Evolutionary conservation across 169 alveolate species (phyloP), one percentile per base, ranked within the genome.

Genomic region (Besnoitia besnoiti): DNA sequence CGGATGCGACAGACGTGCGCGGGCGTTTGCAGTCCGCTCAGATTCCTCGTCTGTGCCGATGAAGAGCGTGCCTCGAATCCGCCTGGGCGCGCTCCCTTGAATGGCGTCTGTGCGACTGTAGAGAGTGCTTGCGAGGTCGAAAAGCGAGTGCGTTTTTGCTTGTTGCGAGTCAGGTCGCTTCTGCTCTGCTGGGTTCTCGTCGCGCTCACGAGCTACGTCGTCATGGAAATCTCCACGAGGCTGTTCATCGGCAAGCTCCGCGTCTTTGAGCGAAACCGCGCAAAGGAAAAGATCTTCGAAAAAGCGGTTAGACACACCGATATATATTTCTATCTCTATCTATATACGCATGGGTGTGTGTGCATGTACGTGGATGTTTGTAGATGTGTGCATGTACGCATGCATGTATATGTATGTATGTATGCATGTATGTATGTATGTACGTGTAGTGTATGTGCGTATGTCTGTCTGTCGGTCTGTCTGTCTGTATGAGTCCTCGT

Each of bases 181-280:
- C 8, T 77, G 49, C 5, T 77, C 19, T 37, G 3, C n/a, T 77
- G 87, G 87, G 8, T 37, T 10, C 35, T 39, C 44, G 59, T 77
- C 42, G 37, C 21, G 50, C 19, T 42, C n/a, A 21, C 59, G 33
- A 77, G 87, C 55, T 77, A 77, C 87, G 61, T 77, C 59, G 61
- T 8, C 8, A 42, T 77, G 87, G 87, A 77, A 42, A 37, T 37
- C 37, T 42, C 40, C 5, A 44, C 47, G 37, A 14, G 61, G 59
- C 40, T 37, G 10, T 77, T 37, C 87, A 14, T 77, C 40, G 87
- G 87, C 49, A 77, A 42, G n/a, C 55, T 77, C 59, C 55, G 87
- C 12, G 87, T 44, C 55, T 77, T 77, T 27, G 87, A 77, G 30
- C 49, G 87, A 19, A 77, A 77, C 87, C 87, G 87, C 33, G 87